Base-by-base conservation (phyloP, 2,329 filamentous ascomycete species). In the Fusarium sp. region DNA sequence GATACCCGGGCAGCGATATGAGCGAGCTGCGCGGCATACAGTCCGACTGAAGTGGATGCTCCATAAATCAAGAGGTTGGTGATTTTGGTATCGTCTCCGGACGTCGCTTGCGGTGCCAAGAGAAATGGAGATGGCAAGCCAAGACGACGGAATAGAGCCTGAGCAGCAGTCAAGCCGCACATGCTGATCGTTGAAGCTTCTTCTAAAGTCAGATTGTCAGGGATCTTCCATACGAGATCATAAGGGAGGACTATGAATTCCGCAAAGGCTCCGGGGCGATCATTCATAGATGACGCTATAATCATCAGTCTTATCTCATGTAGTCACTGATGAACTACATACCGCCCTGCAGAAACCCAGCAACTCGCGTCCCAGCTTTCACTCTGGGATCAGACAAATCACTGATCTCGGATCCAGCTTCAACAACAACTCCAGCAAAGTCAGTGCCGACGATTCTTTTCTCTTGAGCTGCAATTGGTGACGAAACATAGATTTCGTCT, bases 241-340 rank as follows among this genome's bases (percentile, higher is more conserved):
- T 72, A 75, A 1, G 76, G 72, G 1, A 74, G 57, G 0, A 58
- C 69, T 11, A 82, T 58, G 47, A 79, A 82, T 54, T 84, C 81
- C 2, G 82, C 78, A 65, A 84, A 85, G 0, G 82, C 81, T 8
- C 82, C 83, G 0, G 82, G 80, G 0, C 80, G 77, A 6, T 80
- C 75, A 51, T 83, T 83, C 8, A 75, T 71, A 13, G 77, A 80
- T 55, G 77, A 80, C 2, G 81, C 82, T 75, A 11, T 1, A 0
- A 0, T 7, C 0, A 4, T 33, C 0, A n/a, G 42, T n/a, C n/a
- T 2, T 20, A 2, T 20, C 12, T 7, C 11, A 38, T 7, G 20
- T 20, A 20, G 20, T 12, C 2, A 12, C 6, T 20, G 1, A 31
- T 15, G 4, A 18, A 4, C 23, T 1, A 28, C 71, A 4, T 37